Conservation (phyloP, 306 rosid species). For the Quercus variabilis region DNA sequence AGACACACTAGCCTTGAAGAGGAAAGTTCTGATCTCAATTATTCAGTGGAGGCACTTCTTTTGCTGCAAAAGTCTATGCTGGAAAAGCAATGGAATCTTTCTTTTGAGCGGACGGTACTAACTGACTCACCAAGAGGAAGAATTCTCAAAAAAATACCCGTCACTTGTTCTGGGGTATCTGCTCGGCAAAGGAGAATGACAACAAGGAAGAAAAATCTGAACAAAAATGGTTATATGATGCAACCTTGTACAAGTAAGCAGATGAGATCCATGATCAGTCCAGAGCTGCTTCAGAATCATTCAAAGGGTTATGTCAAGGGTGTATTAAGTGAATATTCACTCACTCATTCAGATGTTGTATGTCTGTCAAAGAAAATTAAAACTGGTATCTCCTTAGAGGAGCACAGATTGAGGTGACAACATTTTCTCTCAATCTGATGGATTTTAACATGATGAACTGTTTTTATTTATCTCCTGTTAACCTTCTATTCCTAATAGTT, state of each 20-base stretch:
- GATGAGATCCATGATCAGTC: conserved; percentile 40
- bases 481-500: not conserved
- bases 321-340: conserved; percentile 59
- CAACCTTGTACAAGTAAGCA: conserved; percentile 41
- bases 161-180: conserved; percentile 95
- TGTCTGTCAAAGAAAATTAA: conserved; percentile 74
- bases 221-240: conserved; percentile 27
- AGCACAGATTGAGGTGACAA: conserved; percentile 71
- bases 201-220: conserved; percentile 39
- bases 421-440: conserved; percentile 5
- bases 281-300: conserved; percentile 55
- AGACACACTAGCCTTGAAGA: conserved; percentile 42
- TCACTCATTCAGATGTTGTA: conserved; percentile 86
- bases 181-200: conserved; percentile 87
- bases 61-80: conserved; percentile 91
- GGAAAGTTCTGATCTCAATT: conserved; percentile 51
- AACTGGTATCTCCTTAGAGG: conserved; percentile 73
- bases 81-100: conserved; percentile 94
- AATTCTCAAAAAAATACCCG: conserved; percentile 36
- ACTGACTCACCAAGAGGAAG: conserved; percentile 25
- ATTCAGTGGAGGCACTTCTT: conserved; percentile 80
- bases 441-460: not conserved
- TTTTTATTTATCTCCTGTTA: not conserved
- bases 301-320: conserved; percentile 79
- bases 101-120: conserved; percentile 47